phyloP scores from a whole-genome alignment of 2,329 filamentous ascomycete species.

The Aspergillus novofumigatus region DNA sequence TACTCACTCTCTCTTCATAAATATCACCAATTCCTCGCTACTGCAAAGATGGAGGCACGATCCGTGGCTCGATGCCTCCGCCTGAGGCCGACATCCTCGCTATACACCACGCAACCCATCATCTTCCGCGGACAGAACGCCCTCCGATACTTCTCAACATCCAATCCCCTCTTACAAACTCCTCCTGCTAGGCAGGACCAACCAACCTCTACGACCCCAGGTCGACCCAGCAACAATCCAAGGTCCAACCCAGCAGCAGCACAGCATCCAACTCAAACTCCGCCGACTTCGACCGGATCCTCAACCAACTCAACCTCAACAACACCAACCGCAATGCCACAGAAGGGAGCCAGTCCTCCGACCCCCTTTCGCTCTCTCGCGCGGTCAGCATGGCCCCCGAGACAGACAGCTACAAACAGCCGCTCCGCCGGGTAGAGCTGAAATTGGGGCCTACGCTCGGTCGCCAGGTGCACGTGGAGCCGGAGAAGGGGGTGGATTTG shows the following conservation, averaged over 20 bases:
- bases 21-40: background rate
- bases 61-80: conserved; percentile 30
- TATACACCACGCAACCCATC: conserved; percentile 18
- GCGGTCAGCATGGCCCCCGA: conserved; percentile 16
- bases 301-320: conserved; percentile 29
- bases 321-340: background rate
- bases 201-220: conserved; percentile 6
- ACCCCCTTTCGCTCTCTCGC: conserved; percentile 16
- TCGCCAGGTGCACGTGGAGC: conserved; percentile 32
- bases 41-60: conserved; percentile 29
- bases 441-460: conserved; percentile 37
- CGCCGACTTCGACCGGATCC: conserved; percentile 30
- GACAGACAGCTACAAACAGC: conserved; percentile 15
- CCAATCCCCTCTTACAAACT: conserved; percentile 18
- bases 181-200: conserved; percentile 14
- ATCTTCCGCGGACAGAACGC: conserved; percentile 8
- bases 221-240: conserved; percentile 2
- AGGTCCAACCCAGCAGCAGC: background rate
- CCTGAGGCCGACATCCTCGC: conserved; percentile 26
- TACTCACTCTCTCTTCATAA: background rate
- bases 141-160: conserved; percentile 11
- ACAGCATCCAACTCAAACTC: background rate
- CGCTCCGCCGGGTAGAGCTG: conserved; percentile 26
- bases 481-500: conserved; percentile 30
- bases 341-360: conserved; percentile 3